Percentiles rank a stretch among this genome's conserved stretches.
phyloP scores from a whole-genome alignment of 805 yeast genomes.

The Ogataea trehalophila region DNA sequence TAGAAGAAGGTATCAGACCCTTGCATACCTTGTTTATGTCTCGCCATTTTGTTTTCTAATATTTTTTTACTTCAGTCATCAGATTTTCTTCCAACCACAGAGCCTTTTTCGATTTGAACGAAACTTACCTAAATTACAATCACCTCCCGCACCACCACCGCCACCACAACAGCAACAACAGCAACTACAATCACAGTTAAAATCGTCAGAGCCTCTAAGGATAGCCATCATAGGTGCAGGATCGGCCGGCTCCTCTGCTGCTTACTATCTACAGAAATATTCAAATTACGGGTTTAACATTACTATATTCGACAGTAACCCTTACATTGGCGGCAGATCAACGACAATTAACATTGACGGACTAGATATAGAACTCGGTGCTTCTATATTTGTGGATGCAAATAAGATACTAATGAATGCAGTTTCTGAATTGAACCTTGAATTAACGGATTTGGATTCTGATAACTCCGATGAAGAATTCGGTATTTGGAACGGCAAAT shows the following conservation, averaged over 20 bases:
- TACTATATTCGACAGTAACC: constrained; percentile 37
- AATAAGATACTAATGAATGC: constrained; percentile 37
- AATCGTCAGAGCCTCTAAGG: neutral
- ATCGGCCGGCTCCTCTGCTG: constrained; percentile 46
- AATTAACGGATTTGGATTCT: constrained; percentile 9
- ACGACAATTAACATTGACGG: constrained; percentile 31
- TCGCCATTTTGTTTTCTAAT: too few relatives aligned
- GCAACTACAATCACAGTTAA: too few relatives aligned
- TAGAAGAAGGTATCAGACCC: too few relatives aligned
- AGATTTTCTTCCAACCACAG: too few relatives aligned
- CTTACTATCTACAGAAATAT: constrained; percentile 39
- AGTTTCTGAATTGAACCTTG: constrained; percentile 32
- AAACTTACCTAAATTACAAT: too few relatives aligned
- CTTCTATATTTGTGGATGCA: constrained; percentile 37
- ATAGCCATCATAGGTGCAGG: constrained; percentile 49
- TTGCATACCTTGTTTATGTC: too few relatives aligned
- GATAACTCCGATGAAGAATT: constrained; percentile 13
- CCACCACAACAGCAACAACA: too few relatives aligned
- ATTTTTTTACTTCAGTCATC: too few relatives aligned
- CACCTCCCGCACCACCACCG: too few relatives aligned
- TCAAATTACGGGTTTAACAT: constrained; percentile 32
- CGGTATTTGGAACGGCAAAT: constrained; percentile 37
- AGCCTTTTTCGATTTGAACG: too few relatives aligned
- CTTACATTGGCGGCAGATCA: constrained; percentile 43
- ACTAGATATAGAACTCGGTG: constrained; percentile 39